phyloP scores from a whole-genome alignment of 768 basidiomycete species.

The Xerocomus brunneocitrinus region DNA sequence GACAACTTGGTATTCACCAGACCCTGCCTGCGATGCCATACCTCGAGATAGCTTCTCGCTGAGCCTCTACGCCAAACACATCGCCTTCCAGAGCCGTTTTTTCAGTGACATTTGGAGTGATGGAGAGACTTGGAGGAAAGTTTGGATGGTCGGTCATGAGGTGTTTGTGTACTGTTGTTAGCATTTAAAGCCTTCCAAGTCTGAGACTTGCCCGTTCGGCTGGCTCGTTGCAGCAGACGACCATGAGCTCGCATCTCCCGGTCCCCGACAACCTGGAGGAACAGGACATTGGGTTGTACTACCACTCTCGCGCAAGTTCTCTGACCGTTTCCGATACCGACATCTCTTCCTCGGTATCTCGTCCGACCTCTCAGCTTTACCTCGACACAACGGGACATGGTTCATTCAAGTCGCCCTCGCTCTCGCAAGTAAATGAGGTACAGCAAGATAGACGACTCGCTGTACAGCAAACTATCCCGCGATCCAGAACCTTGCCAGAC shows the following conservation, averaged over 20 bases:
- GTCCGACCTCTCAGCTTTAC: constrained; percentile 12
- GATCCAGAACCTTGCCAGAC: constrained; percentile 46
- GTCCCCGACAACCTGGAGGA: constrained; percentile 20
- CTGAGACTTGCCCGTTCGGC: too few species aligned
- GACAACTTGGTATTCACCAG: constrained; percentile 49
- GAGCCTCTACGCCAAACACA: constrained; percentile 34
- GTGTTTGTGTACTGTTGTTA: constrained; percentile 13
- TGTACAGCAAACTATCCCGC: constrained; percentile 29
- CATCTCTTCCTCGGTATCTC: constrained; percentile 17
- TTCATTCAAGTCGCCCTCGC: constrained; percentile 33
- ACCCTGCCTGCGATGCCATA: constrained; percentile 86
- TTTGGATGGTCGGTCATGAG: constrained; percentile 30
- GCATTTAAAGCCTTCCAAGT: background rate
- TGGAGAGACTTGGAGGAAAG: constrained; percentile 42
- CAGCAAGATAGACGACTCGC: constrained; percentile 10
- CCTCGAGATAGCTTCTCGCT: constrained; percentile 55
- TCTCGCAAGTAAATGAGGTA: constrained; percentile 26
- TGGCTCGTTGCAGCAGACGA: background rate
- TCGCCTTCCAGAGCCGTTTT: background rate
- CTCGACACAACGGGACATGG: constrained; percentile 3
- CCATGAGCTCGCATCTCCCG: constrained; percentile 11
- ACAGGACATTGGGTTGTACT: constrained; percentile 28
- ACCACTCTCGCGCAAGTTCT: constrained; percentile 23
- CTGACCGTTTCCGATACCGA: constrained; percentile 23
- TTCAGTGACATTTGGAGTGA: constrained; percentile 27